Base-by-base conservation (phyloP, 768 basidiomycete genomes). In the Cystofilobasidium ferigula region DNA sequence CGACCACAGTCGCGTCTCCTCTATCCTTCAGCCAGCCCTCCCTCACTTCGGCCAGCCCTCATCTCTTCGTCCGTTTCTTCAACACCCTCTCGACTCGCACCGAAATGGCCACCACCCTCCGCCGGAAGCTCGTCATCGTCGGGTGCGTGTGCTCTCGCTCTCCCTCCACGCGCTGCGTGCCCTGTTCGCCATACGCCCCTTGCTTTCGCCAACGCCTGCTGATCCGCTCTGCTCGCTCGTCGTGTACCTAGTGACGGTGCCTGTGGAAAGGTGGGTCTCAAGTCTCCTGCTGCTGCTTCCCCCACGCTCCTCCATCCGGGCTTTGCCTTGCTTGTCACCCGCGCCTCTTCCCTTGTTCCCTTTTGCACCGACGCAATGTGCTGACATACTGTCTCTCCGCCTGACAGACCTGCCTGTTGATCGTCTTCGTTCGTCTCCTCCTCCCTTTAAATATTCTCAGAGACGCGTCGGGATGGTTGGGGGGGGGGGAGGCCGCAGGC, bases 261-360 rank as follows among this genome's bases (percentile, higher is more conserved):
- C 79, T 92, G 89, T 73, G 89, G 89, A 79, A 91, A 92, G n/a
- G n/a, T n/a, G 16, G 14, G 43, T 47, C 43, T 47, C n/a, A n/a
- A n/a, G n/a, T n/a, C n/a, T n/a, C n/a, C n/a, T n/a, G n/a, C n/a
- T n/a, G n/a, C n/a, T n/a, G n/a, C n/a, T n/a, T n/a, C n/a, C n/a
- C n/a, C n/a, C n/a, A n/a, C n/a, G n/a, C n/a, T n/a, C n/a, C n/a
- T n/a, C n/a, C n/a, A n/a, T n/a, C n/a, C n/a, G n/a, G n/a, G n/a
- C n/a, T n/a, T n/a, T n/a, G n/a, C n/a, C n/a, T n/a, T n/a, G n/a
- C n/a, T n/a, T n/a, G n/a, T n/a, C n/a, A n/a, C n/a, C n/a, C n/a
- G n/a, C n/a, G n/a, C n/a, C n/a, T n/a, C n/a, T n/a, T n/a, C n/a
- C n/a, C n/a, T n/a, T n/a, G n/a, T n/a, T n/a, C n/a, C n/a, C n/a